Conservation (phyloP, 2,329 filamentous ascomycete species). For the Aspergillus vadensis region DNA sequence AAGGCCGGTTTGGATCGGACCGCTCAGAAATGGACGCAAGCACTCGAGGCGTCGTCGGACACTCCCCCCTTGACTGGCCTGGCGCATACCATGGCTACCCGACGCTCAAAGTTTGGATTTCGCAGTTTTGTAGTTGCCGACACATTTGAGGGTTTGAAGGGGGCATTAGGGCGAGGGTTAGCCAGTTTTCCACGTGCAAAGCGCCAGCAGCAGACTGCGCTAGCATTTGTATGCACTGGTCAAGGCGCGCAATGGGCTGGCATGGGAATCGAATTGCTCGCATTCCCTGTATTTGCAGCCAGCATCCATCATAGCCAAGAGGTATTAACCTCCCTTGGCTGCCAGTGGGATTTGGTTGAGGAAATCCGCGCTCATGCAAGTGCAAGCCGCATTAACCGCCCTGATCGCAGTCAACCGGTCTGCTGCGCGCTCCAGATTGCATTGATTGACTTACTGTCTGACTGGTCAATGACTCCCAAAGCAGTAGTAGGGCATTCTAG, state of each 20-base stretch:
- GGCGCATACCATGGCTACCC: conserved; percentile 21
- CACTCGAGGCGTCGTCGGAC: conserved; percentile 10
- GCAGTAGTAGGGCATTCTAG: conserved; percentile 32
- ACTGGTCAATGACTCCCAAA: conserved; percentile 23
- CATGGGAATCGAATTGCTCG: conserved; percentile 45
- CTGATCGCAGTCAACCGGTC: conserved; percentile 30
- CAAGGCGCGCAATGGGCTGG: conserved; percentile 48
- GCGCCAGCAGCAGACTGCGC: conserved; percentile 15
- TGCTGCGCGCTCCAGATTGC: conserved; percentile 31
- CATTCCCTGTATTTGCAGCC: conserved; percentile 16
- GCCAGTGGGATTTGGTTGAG: conserved; percentile 29
- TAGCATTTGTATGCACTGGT: conserved; percentile 44
- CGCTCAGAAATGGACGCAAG: conserved; percentile 16
- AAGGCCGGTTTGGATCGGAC: conserved; percentile 22
- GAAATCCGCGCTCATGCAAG: conserved; percentile 21
- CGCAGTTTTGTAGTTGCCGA: conserved; percentile 24
- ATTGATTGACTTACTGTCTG: conserved; percentile 26
- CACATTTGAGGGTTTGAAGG: conserved; percentile 7
- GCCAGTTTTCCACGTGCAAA: conserved; percentile 13
- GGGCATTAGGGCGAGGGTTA: no score
- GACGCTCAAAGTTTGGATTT: conserved; percentile 22
- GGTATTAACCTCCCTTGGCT: conserved; percentile 13
- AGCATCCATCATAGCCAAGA: conserved; percentile 10
- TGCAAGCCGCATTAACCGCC: conserved; percentile 20
- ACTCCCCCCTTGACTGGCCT: conserved; percentile 5